These are phyloP conservation scores for Middelhovenomyces tepae DNA, from an alignment of 805 yeast species.

Conservation along the genomic window DNA sequence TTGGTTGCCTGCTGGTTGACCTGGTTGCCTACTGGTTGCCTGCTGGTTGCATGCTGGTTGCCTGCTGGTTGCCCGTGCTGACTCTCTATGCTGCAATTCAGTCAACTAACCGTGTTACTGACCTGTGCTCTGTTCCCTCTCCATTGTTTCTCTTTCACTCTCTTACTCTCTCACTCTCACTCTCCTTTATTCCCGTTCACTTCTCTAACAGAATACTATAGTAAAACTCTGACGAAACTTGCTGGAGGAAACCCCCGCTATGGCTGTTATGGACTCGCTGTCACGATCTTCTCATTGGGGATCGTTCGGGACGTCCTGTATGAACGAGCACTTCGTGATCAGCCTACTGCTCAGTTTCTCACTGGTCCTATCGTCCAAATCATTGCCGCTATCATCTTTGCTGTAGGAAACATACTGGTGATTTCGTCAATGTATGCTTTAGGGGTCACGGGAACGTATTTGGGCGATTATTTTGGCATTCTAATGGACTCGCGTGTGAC, in stretches of 20 bases:
- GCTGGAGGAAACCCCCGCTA: conserved; percentile 53
- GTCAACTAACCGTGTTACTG: no score
- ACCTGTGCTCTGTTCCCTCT: no score
- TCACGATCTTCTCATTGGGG: conserved; percentile 78
- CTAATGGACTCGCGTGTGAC: conserved; percentile 85
- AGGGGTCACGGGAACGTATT: conserved; percentile 92
- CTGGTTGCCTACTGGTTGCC: no score
- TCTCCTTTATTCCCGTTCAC: no score
- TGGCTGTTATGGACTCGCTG: conserved; percentile 83
- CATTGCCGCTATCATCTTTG: conserved; percentile 50
- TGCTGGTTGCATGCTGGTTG: no score
- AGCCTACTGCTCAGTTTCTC: conserved; percentile 55
- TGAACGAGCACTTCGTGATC: conserved; percentile 61
- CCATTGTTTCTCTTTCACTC: no score
- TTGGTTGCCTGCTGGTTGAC: no score
- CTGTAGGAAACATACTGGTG: conserved; percentile 72
- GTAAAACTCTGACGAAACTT: conserved; percentile 65
- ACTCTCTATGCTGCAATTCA: no score
- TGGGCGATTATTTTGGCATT: conserved; percentile 96
- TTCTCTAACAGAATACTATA: conserved; percentile 58
- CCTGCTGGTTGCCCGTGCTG: no score
- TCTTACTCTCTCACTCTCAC: no score
- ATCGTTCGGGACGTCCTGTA: conserved; percentile 65
- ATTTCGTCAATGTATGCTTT: conserved; percentile 80
- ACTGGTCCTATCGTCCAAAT: conserved; percentile 31